Evolutionary conservation across 164 flowering plant genomes (phyloP), one percentile per base, ranked within the genome.

Genomic region (Euptelea pleiosperma): DNA sequence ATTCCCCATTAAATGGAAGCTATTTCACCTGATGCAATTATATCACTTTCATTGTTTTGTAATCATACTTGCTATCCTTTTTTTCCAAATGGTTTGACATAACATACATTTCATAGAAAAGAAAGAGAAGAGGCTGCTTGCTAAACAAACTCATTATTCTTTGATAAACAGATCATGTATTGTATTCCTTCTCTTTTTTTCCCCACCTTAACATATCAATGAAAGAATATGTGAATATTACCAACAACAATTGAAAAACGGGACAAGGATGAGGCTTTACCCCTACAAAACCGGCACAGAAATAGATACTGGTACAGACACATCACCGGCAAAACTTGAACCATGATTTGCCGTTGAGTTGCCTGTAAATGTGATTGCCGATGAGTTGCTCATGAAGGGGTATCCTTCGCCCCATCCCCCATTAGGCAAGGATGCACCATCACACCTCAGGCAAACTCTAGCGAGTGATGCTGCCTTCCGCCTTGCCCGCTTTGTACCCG

Each of bases 381-480:
- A n/a, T n/a, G n/a, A n/a, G n/a, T n/a, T n/a, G n/a, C n/a, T n/a
- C n/a, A n/a, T n/a, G n/a, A n/a, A n/a, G n/a, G n/a, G n/a, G 48
- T 81, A 80, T 2, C 83, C 90, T 4, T 77, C 70, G 7, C 85
- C 84, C 67, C 77, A 60, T 25, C 81, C 79, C 28, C 77, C 82
- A 61, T 66, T 80, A 62, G 73, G 84, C 67, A 74, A 34, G 1
- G 84, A 41, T 14, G 80, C 78, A 58, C 82, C 71, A 56, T 84
- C 91, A 50, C 83, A 74, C 61, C 90, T 78, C 51, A 84, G 96
- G 61, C 83, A 89, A 52, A 87, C 91, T 60, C 94, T 73, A 42
- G 87, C 96, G 44, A 94, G 93, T 1, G 98, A 94, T 12, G 96
- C 96, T 7, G 98, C 99, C 65, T 94, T 94, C 52, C 99, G 71